These are phyloP conservation scores for Odontarrhena argentea DNA, from an alignment of 345 rosid genomes.

Conservation along the genomic window DNA sequence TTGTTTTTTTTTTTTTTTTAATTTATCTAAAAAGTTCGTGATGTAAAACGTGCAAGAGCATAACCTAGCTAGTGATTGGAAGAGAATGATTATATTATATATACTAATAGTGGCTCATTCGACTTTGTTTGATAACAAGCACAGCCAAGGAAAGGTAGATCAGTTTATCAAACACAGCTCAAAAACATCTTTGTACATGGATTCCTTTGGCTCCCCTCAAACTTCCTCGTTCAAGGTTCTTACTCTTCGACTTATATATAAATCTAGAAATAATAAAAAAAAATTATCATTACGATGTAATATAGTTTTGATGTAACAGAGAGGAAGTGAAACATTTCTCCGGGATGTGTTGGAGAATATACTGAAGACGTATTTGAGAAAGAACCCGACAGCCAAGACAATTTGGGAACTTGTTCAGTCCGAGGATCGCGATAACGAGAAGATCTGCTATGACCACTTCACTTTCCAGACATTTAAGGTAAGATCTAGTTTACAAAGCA, in stretches of 20 bases:
- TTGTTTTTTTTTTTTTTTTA: too few relatives aligned
- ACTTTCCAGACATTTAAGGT: constrained; percentile 84
- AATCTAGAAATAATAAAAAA: neutral
- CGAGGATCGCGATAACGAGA: constrained; percentile 47
- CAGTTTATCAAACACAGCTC: neutral
- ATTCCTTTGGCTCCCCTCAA: neutral
- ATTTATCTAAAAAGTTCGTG: too few relatives aligned
- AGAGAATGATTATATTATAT: too few relatives aligned
- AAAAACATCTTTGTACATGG: constrained; percentile 13
- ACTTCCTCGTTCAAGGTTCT: constrained; percentile 17
- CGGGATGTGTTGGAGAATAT: constrained; percentile 57
- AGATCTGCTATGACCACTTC: constrained; percentile 70
- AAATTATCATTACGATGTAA: too few relatives aligned
- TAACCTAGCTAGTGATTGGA: too few relatives aligned
- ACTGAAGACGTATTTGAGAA: constrained; percentile 55
- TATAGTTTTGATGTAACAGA: constrained; percentile 8
- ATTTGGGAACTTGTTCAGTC: constrained; percentile 64
- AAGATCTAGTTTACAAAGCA: neutral
- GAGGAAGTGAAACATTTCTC: constrained; percentile 57
- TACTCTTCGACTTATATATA: neutral
- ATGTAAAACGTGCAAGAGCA: too few relatives aligned
- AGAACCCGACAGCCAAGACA: constrained; percentile 71
- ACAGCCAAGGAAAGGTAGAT: too few relatives aligned
- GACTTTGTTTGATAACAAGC: too few relatives aligned
- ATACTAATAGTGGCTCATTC: too few relatives aligned